A percentile compares a stretch with the other conserved stretches of the same genome.
phyloP scores from a whole-genome alignment of 2,329 filamentous ascomycete genomes.

The Penicillium sclerotigenum region DNA sequence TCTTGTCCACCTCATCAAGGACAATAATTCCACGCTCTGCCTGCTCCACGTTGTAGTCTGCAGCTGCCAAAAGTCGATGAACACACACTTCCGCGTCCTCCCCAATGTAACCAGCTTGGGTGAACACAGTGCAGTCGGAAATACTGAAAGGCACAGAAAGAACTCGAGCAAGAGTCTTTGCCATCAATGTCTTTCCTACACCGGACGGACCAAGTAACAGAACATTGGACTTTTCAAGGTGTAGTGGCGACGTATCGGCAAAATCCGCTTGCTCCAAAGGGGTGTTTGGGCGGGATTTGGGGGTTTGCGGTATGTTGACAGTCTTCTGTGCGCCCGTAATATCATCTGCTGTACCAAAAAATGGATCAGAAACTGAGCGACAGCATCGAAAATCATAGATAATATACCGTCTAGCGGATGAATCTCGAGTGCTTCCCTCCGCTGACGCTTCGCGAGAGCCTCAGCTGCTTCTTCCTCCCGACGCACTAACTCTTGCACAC shows the following conservation, averaged over 20 bases:
- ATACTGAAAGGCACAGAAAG: constrained; percentile 96
- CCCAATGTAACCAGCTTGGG: constrained; percentile 94
- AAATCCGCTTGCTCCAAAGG: constrained; percentile 40
- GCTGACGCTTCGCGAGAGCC: constrained; percentile 65
- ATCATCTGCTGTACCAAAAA: constrained; percentile 49
- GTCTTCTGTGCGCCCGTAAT: constrained; percentile 60
- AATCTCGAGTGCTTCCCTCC: constrained; percentile 64
- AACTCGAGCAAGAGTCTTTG: constrained; percentile 81
- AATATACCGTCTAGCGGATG: constrained; percentile 74
- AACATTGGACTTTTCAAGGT: constrained; percentile 94
- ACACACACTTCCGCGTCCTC: constrained; percentile 97
- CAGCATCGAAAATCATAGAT: neutral
- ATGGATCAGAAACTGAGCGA: neutral
- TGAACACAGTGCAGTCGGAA: constrained; percentile 93
- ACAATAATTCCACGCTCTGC: constrained; percentile 93
- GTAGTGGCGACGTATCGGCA: constrained; percentile 59
- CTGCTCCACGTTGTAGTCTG: constrained; percentile 80
- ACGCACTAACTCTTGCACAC: constrained; percentile 70
- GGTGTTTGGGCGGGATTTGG: constrained; percentile 22
- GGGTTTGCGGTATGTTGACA: constrained; percentile 37
- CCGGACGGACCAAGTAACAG: constrained; percentile 87
- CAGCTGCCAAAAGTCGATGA: constrained; percentile 80
- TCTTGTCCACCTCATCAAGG: constrained; percentile 96
- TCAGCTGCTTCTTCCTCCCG: constrained; percentile 77
- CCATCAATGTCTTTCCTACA: constrained; percentile 93